phyloP scores from a whole-genome alignment of 495 filamentous ascomycete genomes.

The Xylaria bambusicola region DNA sequence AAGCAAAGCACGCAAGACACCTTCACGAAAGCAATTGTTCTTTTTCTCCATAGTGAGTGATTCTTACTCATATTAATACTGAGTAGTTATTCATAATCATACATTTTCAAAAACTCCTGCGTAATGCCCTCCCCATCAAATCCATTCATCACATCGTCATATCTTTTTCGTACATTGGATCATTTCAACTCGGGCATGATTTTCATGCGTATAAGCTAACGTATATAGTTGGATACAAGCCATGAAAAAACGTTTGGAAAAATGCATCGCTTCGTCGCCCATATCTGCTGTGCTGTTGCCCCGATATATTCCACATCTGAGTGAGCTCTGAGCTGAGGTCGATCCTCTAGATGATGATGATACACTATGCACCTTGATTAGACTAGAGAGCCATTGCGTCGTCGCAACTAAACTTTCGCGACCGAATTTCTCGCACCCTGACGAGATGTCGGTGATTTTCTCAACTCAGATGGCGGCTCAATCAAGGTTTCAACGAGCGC shows the following conservation, averaged over 20 bases:
- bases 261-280: background rate
- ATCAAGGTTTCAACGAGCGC: conserved; percentile 38
- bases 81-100: too few relatives aligned
- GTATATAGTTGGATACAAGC: too few relatives aligned
- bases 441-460: background rate
- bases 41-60: too few relatives aligned
- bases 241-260: background rate
- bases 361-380: too few relatives aligned
- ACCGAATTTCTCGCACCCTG: background rate
- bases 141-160: background rate
- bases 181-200: background rate
- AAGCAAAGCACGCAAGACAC: too few relatives aligned
- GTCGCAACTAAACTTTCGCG: background rate
- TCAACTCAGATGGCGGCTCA: conserved; percentile 13
- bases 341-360: too few relatives aligned
- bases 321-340: too few relatives aligned
- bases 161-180: background rate
- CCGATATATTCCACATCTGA: background rate
- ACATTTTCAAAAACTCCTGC: too few relatives aligned
- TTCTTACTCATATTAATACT: too few relatives aligned
- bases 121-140: too few relatives aligned
- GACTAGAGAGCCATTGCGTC: background rate
- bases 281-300: background rate
- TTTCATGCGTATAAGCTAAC: too few relatives aligned
- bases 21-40: too few relatives aligned